A percentile compares a stretch with the other conserved stretches of the same genome.
Conservation (phyloP, 371 early-diverging fungal genomes). For the Mucor circinelloides region DNA sequence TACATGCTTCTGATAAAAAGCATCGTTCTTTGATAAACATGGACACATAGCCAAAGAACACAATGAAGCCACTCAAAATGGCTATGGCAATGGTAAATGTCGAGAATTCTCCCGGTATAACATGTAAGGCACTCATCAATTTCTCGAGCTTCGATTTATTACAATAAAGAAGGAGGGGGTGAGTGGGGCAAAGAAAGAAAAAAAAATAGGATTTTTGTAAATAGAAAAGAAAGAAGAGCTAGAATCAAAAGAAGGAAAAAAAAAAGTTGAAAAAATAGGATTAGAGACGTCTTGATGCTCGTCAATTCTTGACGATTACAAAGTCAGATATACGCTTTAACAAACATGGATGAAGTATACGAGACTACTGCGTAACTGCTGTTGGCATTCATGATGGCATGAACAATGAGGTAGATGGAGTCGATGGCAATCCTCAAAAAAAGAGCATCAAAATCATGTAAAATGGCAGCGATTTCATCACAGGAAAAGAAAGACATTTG, state of each 20-base stretch:
- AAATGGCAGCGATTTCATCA: background rate
- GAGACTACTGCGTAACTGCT: background rate
- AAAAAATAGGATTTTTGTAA: background rate
- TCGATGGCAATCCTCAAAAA: background rate
- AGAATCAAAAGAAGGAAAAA: conserved; percentile 2
- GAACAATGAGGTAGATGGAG: background rate
- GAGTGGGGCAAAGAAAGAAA: background rate
- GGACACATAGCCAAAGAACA: conserved; percentile 87
- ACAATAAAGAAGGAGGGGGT: background rate
- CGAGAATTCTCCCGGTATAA: conserved; percentile 54
- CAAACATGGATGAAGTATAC: background rate
- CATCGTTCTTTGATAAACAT: conserved; percentile 89
- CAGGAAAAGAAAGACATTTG: background rate
- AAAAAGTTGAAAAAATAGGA: background rate
- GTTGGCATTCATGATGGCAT: background rate
- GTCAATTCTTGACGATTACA: background rate
- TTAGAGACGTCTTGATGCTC: background rate
- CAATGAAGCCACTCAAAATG: conserved; percentile 82
- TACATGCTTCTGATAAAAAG: conserved; percentile 90
- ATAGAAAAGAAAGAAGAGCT: conserved; percentile 5
- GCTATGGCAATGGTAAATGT: conserved; percentile 56
- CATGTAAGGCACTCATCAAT: conserved; percentile 10
- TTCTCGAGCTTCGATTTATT: background rate
- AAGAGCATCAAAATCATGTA: background rate
- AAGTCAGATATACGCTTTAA: background rate